These are phyloP conservation scores for Butyriboletus loyo DNA, from an alignment of 768 basidiomycete genomes.

Conservation along the genomic window DNA sequence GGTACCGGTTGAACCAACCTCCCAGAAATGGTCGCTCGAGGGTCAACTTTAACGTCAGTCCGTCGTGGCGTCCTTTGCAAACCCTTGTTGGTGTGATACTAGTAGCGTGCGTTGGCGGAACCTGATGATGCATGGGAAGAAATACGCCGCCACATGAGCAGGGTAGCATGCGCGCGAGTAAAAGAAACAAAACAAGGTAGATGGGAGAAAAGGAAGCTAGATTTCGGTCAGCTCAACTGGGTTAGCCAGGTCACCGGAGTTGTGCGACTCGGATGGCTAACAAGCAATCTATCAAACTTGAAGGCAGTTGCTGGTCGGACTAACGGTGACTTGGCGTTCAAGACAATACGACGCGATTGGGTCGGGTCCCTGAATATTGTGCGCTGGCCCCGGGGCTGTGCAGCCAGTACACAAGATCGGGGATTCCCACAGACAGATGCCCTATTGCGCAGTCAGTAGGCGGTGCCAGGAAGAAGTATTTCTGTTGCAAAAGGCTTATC, in stretches of 20 bases:
- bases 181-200: constrained; percentile 2
- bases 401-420: constrained; percentile 5
- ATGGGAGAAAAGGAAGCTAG: not conserved
- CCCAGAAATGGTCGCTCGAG: not conserved
- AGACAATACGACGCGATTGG: constrained; percentile 13
- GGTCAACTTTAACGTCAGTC: too few species aligned
- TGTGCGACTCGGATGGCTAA: too few species aligned
- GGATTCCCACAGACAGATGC: not conserved
- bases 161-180: constrained; percentile 16
- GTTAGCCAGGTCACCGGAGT: not conserved
- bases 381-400: not conserved
- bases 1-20: too few species aligned
- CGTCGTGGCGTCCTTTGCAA: constrained; percentile 15
- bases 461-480: not conserved
- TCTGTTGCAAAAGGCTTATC: constrained; percentile 10
- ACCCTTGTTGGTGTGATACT: not conserved
- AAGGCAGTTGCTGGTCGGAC: not conserved
- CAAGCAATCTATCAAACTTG: not conserved
- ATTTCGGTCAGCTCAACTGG: constrained; percentile 5
- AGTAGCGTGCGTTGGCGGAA: not conserved
- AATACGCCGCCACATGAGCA: constrained; percentile 2
- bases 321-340: constrained; percentile 13
- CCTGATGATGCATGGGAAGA: constrained; percentile 16
- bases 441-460: not conserved
- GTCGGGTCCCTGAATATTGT: constrained; percentile 9